Evolutionary conservation across 2,329 filamentous ascomycete genomes (phyloP), one percentile per base, ranked within the genome.

Genomic region (Cladosporium sp.): DNA sequence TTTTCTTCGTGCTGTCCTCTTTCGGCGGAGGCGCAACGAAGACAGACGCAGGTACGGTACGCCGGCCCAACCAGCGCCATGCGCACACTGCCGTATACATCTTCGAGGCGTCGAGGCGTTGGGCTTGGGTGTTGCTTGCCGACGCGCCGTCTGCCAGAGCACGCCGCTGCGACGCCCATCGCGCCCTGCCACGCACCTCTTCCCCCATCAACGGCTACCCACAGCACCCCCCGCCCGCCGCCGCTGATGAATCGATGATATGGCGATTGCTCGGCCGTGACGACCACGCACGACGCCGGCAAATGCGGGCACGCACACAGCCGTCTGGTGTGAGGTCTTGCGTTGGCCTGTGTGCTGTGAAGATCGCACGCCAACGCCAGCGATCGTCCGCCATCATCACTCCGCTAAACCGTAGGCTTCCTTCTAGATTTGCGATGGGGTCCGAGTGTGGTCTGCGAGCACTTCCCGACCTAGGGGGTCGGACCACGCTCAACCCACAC

Each of bases 361-460:
- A 53, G 50, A 53, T 53, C 50, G 37, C 20, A 25, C 37, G 12
- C 25, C 49, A 52, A 24, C 17, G 22, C 35, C 12, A 36, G 17
- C 35, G 49, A 52, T 52, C 49, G 17, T 15, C 49, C 50, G 37
- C 50, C 36, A 37, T 34, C 25, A 22, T 2, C 10, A 52, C 17
- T 32, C 17, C 22, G 37, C 50, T 53, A 24, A 37, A 15, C 50
- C 36, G 15, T 32, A 35, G 13, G n/a, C 50, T 32, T 34, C 36
- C 32, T 55, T 55, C 52, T 55, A 47, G 52, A 47, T 44, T 10
- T 19, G 39, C 40, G 40, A 45, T 32, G 40, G 52, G 52, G 28
- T 40, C 52, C 52, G 28, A 24, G 36, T 35, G 52, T 55, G 52
- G 28, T 47, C 52, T 32, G 50, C 36, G 50, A 42, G n/a, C 10